phyloP scores from a whole-genome alignment of 306 rosid species.

The Citrullus colocynthis region DNA sequence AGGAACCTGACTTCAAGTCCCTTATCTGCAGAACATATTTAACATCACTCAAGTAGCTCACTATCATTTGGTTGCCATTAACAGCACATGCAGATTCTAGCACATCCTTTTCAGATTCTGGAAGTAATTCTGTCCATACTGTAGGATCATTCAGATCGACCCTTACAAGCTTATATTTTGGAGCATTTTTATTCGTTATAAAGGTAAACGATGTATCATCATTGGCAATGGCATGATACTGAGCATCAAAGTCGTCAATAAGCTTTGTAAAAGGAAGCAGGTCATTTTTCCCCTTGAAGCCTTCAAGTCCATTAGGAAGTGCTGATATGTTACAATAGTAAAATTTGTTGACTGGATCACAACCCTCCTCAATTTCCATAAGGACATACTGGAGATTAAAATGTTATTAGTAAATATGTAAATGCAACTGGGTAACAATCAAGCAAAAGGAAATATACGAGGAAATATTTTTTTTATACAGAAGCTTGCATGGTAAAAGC shows the following conservation, averaged over 20 bases:
- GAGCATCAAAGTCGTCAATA: slow-evolving; percentile 64
- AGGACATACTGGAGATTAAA: slow-evolving; percentile 46
- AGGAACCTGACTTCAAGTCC: slow-evolving; percentile 72
- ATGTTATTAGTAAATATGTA: not conserved
- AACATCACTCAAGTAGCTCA: slow-evolving; percentile 85
- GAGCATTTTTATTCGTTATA: slow-evolving; percentile 81
- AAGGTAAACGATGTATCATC: slow-evolving; percentile 73
- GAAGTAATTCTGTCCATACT: slow-evolving; percentile 58
- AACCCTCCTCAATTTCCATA: slow-evolving; percentile 49
- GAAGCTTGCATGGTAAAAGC: not conserved
- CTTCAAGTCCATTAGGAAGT: slow-evolving; percentile 61
- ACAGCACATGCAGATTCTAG: slow-evolving; percentile 69
- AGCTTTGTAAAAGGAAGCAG: slow-evolving; percentile 67
- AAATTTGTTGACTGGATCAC: slow-evolving; percentile 83
- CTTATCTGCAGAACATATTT: slow-evolving; percentile 73
- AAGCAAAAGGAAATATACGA: not conserved
- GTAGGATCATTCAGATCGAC: slow-evolving; percentile 74
- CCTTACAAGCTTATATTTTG: slow-evolving; percentile 68
- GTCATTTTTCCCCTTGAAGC: slow-evolving; percentile 39
- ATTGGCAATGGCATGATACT: slow-evolving; percentile 52
- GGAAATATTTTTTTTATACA: not conserved
- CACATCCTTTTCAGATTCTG: slow-evolving; percentile 69
- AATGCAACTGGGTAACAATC: not conserved
- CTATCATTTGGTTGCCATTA: slow-evolving; percentile 61
- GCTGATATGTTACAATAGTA: slow-evolving; percentile 68